Evolutionary conservation across 2,329 filamentous ascomycete genomes (phyloP).

Genomic region (Penicillium vulpinum): DNA sequence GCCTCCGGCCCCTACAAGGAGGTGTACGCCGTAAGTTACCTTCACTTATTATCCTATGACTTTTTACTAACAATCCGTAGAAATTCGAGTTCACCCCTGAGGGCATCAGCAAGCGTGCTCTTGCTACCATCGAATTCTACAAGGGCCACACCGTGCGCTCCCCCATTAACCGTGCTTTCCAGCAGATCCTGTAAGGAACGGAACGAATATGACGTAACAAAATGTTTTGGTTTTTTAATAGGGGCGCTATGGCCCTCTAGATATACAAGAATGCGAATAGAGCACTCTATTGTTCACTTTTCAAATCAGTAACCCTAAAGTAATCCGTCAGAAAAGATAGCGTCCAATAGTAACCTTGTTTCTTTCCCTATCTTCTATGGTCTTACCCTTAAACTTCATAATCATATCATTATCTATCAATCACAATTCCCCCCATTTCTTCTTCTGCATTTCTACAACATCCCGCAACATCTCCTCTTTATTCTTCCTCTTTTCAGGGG

Average conservation of each 20-base stretch:
- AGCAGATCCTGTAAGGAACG: slow-evolving; percentile 78
- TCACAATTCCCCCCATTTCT: slow-evolving; percentile 2
- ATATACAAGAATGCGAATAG: slow-evolving; percentile 28
- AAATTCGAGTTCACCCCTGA: slow-evolving; percentile 99
- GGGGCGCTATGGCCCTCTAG: slow-evolving; percentile 28
- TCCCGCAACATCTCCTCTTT: slow-evolving; percentile 31
- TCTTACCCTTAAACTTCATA: too few relatives aligned
- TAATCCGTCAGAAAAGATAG: too few relatives aligned
- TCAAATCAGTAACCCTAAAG: background rate
- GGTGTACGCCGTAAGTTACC: slow-evolving; percentile 76
- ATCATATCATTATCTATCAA: background rate
- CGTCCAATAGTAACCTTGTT: too few relatives aligned
- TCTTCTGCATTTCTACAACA: slow-evolving; percentile 26
- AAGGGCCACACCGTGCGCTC: slow-evolving; percentile 93
- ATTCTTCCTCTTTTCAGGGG: slow-evolving; percentile 19
- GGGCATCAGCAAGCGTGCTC: slow-evolving; percentile 91
- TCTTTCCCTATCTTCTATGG: too few relatives aligned
- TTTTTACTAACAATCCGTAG: slow-evolving; percentile 46
- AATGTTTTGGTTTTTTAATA: slow-evolving; percentile 29
- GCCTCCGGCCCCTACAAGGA: slow-evolving; percentile 96
- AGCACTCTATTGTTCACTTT: slow-evolving; percentile 10
- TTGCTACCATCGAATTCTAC: slow-evolving; percentile 94
- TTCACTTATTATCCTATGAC: background rate
- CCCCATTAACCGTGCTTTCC: slow-evolving; percentile 94
- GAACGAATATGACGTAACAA: slow-evolving; percentile 19